phyloP scores from a whole-genome alignment of 345 rosid species.

The Triadica sebifera region DNA sequence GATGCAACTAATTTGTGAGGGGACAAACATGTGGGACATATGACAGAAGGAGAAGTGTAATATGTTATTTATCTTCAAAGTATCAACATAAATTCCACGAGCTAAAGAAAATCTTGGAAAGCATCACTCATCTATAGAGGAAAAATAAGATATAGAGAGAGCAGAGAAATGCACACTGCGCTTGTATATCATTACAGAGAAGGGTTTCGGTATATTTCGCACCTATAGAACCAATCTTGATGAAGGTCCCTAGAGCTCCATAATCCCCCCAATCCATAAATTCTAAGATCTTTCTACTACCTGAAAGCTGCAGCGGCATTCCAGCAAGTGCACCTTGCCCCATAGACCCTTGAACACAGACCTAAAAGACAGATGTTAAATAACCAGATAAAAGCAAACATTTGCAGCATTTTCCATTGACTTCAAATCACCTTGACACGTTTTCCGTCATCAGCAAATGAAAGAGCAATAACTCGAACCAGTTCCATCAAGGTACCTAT shows the following conservation, averaged over 20 bases:
- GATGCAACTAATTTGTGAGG: neutral
- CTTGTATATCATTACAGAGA: neutral
- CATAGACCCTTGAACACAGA: conserved; percentile 99
- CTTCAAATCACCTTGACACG: conserved; percentile 68
- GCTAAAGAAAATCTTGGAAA: neutral
- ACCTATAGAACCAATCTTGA: conserved; percentile 89
- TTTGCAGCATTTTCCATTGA: conserved; percentile 1
- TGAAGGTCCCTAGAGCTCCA: conserved; percentile 74
- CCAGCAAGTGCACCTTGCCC: conserved; percentile 96
- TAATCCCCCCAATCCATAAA: conserved; percentile 96
- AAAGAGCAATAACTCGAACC: conserved; percentile 73
- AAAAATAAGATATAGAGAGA: neutral
- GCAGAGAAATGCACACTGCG: neutral
- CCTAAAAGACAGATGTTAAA: conserved; percentile 43
- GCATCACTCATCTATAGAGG: neutral
- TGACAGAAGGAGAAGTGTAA: neutral
- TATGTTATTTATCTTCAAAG: neutral
- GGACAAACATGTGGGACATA: neutral
- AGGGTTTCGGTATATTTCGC: conserved; percentile 8
- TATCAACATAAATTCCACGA: neutral
- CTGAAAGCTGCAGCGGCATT: conserved; percentile 95
- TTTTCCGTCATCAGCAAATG: conserved; percentile 95
- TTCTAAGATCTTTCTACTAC: conserved; percentile 84
- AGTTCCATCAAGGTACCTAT: conserved; percentile 97
- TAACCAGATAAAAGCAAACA: neutral